Evolutionary conservation across 2,329 filamentous ascomycete species (phyloP), one percentile per base, ranked within the genome.

Genomic region (Aspergillus sp.): DNA sequence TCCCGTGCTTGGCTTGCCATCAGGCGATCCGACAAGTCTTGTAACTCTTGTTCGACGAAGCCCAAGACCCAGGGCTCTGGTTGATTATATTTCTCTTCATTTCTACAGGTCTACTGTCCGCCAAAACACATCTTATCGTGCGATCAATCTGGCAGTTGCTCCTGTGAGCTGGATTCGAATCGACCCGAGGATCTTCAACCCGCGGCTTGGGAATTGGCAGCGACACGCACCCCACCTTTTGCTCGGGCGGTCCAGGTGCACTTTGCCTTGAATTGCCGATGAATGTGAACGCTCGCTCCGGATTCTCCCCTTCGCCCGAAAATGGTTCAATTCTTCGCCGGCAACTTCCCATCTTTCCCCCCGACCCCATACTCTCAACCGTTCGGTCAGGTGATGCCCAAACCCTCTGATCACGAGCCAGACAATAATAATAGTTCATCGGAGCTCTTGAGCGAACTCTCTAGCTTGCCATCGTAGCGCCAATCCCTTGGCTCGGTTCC

Each of bases 261-360:
- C 21, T 14, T 24, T 7, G 14, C 7, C 51, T 56, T 52, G 56
- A 62, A 61, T 46, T 63, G 53, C 59, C 60, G 63, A 57, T 58
- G 60, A 61, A 56, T 43, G 54, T 58, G 56, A 63, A 57, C 43
- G 44, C 55, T 65, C 15, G 27, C 63, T 64, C 68, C 64, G 66
- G 63, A 64, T 67, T 27, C 58, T 67, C 67, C 67, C 69, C 62
- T 67, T 70, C 61, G 62, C 63, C 69, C 68, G 68, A 68, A 59
- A 62, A 61, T 62, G 50, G 60, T 58, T 62, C 54, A 45, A 66
- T 55, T 63, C 62, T 61, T 65, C 59, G 58, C 64, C 53, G 57
- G 56, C 48, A 46, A 48, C 44, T 9, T 31, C 27, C 27, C 27
- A 31, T 31, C 27, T 31, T 31, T 54, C 59, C 21, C 41, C 12